phyloP scores from a whole-genome alignment of 2,329 filamentous ascomycete species.

The Pseudogymnoascus sp. region DNA sequence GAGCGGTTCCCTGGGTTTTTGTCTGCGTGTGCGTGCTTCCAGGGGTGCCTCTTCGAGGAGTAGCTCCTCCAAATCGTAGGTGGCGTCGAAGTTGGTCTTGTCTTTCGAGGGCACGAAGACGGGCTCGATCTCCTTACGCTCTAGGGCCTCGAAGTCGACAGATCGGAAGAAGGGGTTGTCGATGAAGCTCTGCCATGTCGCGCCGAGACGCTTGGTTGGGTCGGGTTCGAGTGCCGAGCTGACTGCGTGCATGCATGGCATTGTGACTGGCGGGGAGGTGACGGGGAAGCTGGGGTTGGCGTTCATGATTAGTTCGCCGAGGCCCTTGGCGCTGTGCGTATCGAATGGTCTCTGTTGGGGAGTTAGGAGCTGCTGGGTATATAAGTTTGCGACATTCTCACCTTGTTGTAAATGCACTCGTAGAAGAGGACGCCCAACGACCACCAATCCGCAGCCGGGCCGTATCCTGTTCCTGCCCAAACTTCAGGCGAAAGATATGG shows the following conservation, averaged over 20 bases:
- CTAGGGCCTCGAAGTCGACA: constrained; percentile 76
- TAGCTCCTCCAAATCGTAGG: constrained; percentile 91
- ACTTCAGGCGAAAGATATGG: constrained; percentile 95
- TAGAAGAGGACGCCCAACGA: constrained; percentile 97
- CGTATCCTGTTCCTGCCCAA: constrained; percentile 82
- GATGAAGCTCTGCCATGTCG: constrained; percentile 73
- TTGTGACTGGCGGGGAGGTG: constrained; percentile 81
- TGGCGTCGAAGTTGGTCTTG: constrained; percentile 98
- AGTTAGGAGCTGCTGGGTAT: constrained; percentile 9
- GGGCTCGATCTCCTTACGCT: constrained; percentile 80
- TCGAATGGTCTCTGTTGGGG: constrained; percentile 73
- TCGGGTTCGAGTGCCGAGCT: constrained; percentile 74
- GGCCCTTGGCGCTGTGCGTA: constrained; percentile 70
- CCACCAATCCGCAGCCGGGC: constrained; percentile 94
- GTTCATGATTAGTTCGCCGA: constrained; percentile 72
- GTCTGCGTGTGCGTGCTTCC: constrained; percentile 82
- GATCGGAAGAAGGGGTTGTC: constrained; percentile 81
- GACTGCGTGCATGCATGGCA: constrained; percentile 83
- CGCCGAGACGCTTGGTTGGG: constrained; percentile 72
- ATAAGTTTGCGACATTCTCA: constrained; percentile 31
- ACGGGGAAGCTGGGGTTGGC: constrained; percentile 82
- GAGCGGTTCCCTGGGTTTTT: constrained; percentile 85
- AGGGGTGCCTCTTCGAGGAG: constrained; percentile 89
- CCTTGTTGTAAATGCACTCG: constrained; percentile 99
- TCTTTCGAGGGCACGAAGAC: constrained; percentile 90